These are phyloP conservation scores for Vitis amurensis DNA, from an alignment of 164 flowering plant species.

Conservation along the genomic window DNA sequence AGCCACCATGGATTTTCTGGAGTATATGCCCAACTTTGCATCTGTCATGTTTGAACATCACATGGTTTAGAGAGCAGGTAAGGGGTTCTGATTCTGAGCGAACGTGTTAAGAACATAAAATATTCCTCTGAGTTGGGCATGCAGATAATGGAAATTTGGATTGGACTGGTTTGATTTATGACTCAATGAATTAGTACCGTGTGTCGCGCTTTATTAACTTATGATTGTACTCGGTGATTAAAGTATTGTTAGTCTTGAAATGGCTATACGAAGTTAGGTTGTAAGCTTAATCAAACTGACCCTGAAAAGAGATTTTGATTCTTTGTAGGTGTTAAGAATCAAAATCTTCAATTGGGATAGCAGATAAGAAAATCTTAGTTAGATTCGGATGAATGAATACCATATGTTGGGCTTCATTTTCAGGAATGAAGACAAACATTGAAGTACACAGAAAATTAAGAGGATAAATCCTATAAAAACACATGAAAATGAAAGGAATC, in stretches of 20 bases:
- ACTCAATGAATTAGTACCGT: slow-evolving; percentile 18
- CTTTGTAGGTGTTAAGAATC: not conserved
- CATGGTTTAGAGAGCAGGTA: no score
- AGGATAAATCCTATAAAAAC: no score
- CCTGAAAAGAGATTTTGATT: not conserved
- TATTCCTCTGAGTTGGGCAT: not conserved
- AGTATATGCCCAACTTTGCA: slow-evolving; percentile 31
- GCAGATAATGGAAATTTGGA: not conserved
- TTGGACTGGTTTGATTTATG: not conserved
- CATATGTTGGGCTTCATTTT: no score
- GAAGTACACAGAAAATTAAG: no score
- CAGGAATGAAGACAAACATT: no score
- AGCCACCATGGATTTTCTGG: slow-evolving; percentile 23
- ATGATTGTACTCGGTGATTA: no score
- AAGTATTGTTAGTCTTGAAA: no score
- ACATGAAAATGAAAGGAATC: no score
- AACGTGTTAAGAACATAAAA: not conserved
- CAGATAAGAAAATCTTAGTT: not conserved
- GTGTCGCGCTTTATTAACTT: not conserved
- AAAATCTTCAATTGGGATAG: not conserved
- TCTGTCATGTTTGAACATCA: slow-evolving; percentile 1
- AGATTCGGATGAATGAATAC: no score
- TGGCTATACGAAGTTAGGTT: no score
- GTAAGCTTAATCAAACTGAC: no score
- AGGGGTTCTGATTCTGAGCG: not conserved